Base-by-base conservation (phyloP, 148 eudicot species). In the Persicaria maculosa region DNA sequence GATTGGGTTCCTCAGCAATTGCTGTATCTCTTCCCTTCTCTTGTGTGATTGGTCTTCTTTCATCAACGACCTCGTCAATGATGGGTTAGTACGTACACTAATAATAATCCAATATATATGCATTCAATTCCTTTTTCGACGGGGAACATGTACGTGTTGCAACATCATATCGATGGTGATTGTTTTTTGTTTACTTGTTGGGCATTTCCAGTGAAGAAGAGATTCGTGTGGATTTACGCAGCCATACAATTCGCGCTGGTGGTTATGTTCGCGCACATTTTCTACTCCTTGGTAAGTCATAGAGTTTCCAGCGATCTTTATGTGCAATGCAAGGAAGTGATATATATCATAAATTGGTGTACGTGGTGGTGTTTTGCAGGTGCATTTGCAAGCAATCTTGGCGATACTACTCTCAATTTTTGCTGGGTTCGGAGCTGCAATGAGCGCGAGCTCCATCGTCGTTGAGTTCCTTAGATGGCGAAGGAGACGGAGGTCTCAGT, bases 11-110 rank as follows among this genome's bases (percentile, higher is more conserved):
- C 10, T 81, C 87, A 75, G 93, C 98, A 74, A 84, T 93, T 59
- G 93, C 96, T 22, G 77, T 93, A 71, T 90, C 98, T 78, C 86
- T 93, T 81, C 98, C 98, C 47, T 90, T 93, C 85, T 93, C 98
- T 68, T 93, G 96, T 81, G 80, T 86, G 65, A 75, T 93, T 73
- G 98, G 96, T 77, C 84, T 93, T 68, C 88, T 93, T 72, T 79
- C 98, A 67, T 88, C 96, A 47, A 81, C 91, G 88, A 88, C 98
- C 73, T 83, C 98, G 36, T 90, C 96, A 75, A 90, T 92, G 72
- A 93, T 93, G 98, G 98, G 98, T 93, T 81, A 58, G 80, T 73
- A 47, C 68, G 4, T 44, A 47, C 47, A 68, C 47, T 6, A 1
- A 19, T 6, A 1, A 19, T 7, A 44, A 3, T 25, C 44, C 69